These are phyloP conservation scores for Aspergillus carbonarius DNA, from an alignment of 2,329 filamentous ascomycete genomes.

Conservation along the genomic window DNA sequence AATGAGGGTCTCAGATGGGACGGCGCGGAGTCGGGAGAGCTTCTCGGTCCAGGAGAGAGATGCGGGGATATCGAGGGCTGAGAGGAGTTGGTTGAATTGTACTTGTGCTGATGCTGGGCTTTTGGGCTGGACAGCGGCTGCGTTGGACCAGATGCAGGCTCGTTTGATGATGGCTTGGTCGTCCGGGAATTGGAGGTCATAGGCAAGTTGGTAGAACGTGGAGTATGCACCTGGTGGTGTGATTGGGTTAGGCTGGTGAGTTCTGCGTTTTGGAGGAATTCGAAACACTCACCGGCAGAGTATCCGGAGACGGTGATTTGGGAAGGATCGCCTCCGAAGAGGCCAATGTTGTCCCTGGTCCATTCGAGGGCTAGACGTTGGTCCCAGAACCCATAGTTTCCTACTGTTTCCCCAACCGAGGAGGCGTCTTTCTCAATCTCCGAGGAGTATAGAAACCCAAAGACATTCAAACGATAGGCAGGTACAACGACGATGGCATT, in stretches of 20 bases:
- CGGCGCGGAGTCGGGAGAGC: conserved; percentile 44
- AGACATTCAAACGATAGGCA: conserved; percentile 57
- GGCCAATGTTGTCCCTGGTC: conserved; percentile 52
- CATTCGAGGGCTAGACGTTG: conserved; percentile 57
- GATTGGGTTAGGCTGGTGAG: conserved; percentile 3
- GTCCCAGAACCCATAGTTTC: conserved; percentile 60
- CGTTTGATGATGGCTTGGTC: conserved; percentile 51
- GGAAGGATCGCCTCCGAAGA: conserved; percentile 52
- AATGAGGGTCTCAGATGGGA: conserved; percentile 43
- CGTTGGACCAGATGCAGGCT: conserved; percentile 56
- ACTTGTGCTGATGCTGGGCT: conserved; percentile 46
- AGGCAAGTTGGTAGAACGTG: conserved; percentile 57
- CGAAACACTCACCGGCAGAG: conserved; percentile 46
- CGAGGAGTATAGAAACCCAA: conserved; percentile 55
- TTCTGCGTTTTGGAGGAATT: not conserved
- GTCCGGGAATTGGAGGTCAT: conserved; percentile 53
- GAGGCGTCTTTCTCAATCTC: conserved; percentile 49
- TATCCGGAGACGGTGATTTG: conserved; percentile 58
- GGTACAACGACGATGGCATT: conserved; percentile 55
- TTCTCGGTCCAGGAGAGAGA: conserved; percentile 44
- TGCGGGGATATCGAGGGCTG: conserved; percentile 45
- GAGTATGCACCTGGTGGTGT: conserved; percentile 49
- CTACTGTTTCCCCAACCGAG: conserved; percentile 36
- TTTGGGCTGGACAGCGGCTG: conserved; percentile 55
- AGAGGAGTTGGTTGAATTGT: conserved; percentile 55